phyloP scores from a whole-genome alignment of 2,329 filamentous ascomycete species.

The Fusarium papillatum region DNA sequence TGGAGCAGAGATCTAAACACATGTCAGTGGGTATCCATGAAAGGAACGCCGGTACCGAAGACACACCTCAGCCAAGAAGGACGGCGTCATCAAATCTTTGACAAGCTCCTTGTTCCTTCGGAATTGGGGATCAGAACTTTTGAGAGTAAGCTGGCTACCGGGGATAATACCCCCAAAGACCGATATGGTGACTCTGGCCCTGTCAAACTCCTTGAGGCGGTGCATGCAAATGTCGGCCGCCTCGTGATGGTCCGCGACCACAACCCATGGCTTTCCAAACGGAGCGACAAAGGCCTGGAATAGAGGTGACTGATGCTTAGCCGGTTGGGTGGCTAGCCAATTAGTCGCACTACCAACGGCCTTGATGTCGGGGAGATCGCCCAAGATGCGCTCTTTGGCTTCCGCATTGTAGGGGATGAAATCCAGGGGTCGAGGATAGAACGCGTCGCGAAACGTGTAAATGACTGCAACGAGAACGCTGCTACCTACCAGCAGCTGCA shows the following conservation, averaged over 20 bases:
- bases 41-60: fast-evolving
- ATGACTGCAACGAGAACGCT: constrained; percentile 10
- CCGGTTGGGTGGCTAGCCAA: constrained; percentile 22
- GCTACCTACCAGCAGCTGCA: neutral
- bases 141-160: constrained; percentile 17
- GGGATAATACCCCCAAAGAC: constrained; percentile 25
- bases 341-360: constrained; percentile 23
- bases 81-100: constrained; percentile 31
- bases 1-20: constrained; percentile 19
- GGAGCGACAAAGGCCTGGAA: constrained; percentile 30
- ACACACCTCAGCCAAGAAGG: constrained; percentile 23
- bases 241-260: constrained; percentile 34
- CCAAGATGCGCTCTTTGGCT: constrained; percentile 26
- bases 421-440: constrained; percentile 22
- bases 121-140: constrained; percentile 27
- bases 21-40: neutral
- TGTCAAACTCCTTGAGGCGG: constrained; percentile 33
- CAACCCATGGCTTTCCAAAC: constrained; percentile 24
- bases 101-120: constrained; percentile 36
- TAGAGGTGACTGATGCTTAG: constrained; percentile 22
- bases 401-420: constrained; percentile 27
- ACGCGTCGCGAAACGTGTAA: constrained; percentile 18
- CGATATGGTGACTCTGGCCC: constrained; percentile 11
- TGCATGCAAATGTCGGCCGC: constrained; percentile 27
- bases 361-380: constrained; percentile 22